Base-by-base conservation (phyloP, 2,329 filamentous ascomycete genomes). In the Hymenoscyphus scutula region DNA sequence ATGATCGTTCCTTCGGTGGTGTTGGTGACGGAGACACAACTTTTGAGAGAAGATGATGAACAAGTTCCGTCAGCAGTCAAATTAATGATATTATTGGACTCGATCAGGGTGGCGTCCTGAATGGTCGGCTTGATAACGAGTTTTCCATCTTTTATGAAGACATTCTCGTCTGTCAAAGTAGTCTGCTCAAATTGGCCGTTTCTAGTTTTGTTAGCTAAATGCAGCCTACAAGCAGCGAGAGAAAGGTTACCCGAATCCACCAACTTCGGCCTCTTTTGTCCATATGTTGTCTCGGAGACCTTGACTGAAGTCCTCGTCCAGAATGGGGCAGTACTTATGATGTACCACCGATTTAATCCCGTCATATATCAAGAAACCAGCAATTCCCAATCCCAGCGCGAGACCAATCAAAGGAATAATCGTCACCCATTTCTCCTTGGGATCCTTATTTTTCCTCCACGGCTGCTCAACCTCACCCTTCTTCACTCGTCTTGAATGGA, bases 131-230 rank as follows among this genome's bases (percentile, higher is more conserved):
- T 89, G 79, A 96, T 91, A 72, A 88, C 74, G 2, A 96, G 84
- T 63, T 84, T 78, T 48, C 89, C 88, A 70, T 90, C 79, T 64
- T 90, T 73, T 53, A 95, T 75, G 73, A 84, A 94, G 61, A 91
- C 85, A 69, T 96, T 96, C 72, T 91, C 86, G 53, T 90, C 84
- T 2, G 78, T 82, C 59, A 78, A 77, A 3, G 91, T 96, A 0
- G 91, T 93, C 77, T 87, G 78, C 68, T 92, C 87, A 74, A 96
- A 96, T 73, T 94, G 85, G 56, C 90, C 90, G 68, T 95, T 94
- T 62, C 91, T 88, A 61, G 6, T 56, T 53, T 6, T 7, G 63
- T 72, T 17, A 66, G 66, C 56, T 19, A 41, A 32, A 23, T 55
- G 51, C 2, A 5, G 57, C 23, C 8, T n/a, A n/a, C 13, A 19